Evolutionary conservation across 352 stramenopile species (phyloP).

Genomic region (Phytophthora megakarya): DNA sequence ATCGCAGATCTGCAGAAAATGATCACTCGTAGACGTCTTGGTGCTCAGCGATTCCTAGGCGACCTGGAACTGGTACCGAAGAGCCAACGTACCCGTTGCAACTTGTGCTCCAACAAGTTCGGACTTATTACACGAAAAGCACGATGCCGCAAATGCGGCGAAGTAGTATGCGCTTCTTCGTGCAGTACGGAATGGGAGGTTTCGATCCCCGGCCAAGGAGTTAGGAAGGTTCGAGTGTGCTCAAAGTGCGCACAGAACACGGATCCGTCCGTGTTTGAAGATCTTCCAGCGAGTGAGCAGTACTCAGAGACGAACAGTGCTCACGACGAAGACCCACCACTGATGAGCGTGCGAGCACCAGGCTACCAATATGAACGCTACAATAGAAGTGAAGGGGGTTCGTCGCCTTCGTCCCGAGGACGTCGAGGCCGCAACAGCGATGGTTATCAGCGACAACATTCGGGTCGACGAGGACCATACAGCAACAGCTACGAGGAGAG

Average conservation of each 20-base stretch:
- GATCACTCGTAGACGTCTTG: constrained; percentile 57
- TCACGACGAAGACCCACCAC: constrained; percentile 30
- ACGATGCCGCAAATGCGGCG: constrained; percentile 70
- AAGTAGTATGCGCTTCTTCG: constrained; percentile 65
- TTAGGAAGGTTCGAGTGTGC: constrained; percentile 66
- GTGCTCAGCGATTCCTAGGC: constrained; percentile 58
- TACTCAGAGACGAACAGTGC: constrained; percentile 41
- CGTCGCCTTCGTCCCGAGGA: constrained; percentile 17
- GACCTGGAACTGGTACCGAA: constrained; percentile 74
- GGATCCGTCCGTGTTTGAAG: constrained; percentile 35
- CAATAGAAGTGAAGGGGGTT: constrained; percentile 21
- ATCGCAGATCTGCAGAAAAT: constrained; percentile 55
- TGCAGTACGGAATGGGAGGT: constrained; percentile 70
- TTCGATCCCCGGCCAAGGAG: constrained; percentile 45
- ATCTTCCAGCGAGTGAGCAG: constrained; percentile 31
- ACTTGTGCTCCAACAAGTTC: constrained; percentile 65
- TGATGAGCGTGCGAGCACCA: constrained; percentile 37
- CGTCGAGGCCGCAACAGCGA: constrained; percentile 19
- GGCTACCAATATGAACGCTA: constrained; percentile 40
- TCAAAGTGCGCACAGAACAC: constrained; percentile 48
- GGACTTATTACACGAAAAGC: constrained; percentile 64
- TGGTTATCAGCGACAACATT: constrained; percentile 21
- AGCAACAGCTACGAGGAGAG: constrained; percentile 29
- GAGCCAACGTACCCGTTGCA: constrained; percentile 56
- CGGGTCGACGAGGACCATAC: constrained; percentile 16